Evolutionary conservation across 805 yeast genomes (phyloP).

Genomic region (Jamesozyma piceae): DNA sequence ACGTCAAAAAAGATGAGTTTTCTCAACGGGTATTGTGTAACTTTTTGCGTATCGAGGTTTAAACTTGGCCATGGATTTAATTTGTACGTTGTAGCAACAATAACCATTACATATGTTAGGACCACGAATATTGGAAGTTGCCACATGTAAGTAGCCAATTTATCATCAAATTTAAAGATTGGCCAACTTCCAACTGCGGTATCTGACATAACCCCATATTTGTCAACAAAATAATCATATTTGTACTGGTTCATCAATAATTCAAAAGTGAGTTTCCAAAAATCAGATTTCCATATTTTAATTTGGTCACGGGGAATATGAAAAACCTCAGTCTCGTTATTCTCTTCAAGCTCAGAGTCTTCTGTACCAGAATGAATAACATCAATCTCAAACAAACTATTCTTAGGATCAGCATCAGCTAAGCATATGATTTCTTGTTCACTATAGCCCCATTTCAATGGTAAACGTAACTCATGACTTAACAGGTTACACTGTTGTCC

Average conservation of each 20-base stretch:
- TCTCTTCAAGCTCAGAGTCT: background rate
- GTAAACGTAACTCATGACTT: slow-evolving; percentile 65
- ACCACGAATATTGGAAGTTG: slow-evolving; percentile 10
- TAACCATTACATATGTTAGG: slow-evolving; percentile 2
- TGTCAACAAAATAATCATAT: slow-evolving; percentile 15
- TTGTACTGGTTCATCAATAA: slow-evolving; percentile 11
- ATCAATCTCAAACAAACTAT: slow-evolving; percentile 4
- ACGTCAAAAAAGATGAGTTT: slow-evolving; percentile 8
- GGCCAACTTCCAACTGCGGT: slow-evolving; percentile 16
- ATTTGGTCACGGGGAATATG: background rate
- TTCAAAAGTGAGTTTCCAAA: slow-evolving; percentile 7
- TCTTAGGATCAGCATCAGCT: slow-evolving; percentile 43
- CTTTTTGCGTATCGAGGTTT: slow-evolving; percentile 1
- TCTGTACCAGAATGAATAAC: background rate
- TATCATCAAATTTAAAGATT: slow-evolving; percentile 4
- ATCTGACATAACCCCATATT: slow-evolving; percentile 5
- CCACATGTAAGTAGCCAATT: slow-evolving; percentile 13
- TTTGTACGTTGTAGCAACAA: background rate
- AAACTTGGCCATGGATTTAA: slow-evolving; percentile 15
- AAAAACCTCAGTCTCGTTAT: background rate
- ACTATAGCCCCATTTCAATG: slow-evolving; percentile 69
- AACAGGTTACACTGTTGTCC: slow-evolving; percentile 62
- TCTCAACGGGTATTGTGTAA: background rate
- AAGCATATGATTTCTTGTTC: slow-evolving; percentile 89
- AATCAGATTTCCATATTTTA: background rate